These are phyloP conservation scores for Zygoascus flipseniorum DNA, from an alignment of 805 yeast species.

Conservation along the genomic window DNA sequence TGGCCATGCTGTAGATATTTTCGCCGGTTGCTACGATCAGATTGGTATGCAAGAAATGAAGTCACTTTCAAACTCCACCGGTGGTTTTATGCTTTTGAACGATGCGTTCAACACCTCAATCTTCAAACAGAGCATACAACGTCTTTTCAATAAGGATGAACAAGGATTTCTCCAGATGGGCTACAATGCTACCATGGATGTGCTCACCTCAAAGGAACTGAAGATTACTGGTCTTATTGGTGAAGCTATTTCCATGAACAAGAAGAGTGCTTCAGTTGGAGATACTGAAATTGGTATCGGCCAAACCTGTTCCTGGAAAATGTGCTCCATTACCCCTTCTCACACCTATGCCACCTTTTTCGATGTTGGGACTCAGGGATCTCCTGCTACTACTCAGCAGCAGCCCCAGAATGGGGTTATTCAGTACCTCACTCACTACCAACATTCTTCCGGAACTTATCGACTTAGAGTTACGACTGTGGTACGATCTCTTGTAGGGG, in stretches of 20 bases:
- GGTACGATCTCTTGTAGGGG: constrained; percentile 41
- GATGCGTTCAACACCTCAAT: constrained; percentile 93
- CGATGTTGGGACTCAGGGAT: constrained; percentile 48
- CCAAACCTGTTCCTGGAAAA: constrained; percentile 79
- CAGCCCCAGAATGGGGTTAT: constrained; percentile 34
- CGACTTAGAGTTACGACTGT: constrained; percentile 89
- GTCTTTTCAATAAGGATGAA: constrained; percentile 79
- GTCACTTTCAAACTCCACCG: constrained; percentile 71
- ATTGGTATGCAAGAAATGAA: constrained; percentile 94
- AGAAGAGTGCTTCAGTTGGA: constrained; percentile 60
- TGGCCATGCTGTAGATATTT: constrained; percentile 79
- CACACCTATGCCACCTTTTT: constrained; percentile 86
- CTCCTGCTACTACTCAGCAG: constrained; percentile 26
- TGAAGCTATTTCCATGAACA: constrained; percentile 65
- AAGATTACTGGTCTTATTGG: constrained; percentile 92
- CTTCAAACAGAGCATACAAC: constrained; percentile 82
- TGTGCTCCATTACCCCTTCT: constrained; percentile 77
- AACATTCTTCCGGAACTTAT: constrained; percentile 89
- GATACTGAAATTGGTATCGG: constrained; percentile 94
- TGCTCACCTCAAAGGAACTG: constrained; percentile 68
- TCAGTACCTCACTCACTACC: constrained; percentile 87
- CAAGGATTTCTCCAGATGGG: constrained; percentile 85
- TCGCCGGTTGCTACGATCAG: constrained; percentile 95
- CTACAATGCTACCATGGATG: constrained; percentile 80
- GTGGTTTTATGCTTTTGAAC: constrained; percentile 79